These are phyloP conservation scores for Cladorrhinum sp. DNA, from an alignment of 2,329 filamentous ascomycete species.

Conservation along the genomic window DNA sequence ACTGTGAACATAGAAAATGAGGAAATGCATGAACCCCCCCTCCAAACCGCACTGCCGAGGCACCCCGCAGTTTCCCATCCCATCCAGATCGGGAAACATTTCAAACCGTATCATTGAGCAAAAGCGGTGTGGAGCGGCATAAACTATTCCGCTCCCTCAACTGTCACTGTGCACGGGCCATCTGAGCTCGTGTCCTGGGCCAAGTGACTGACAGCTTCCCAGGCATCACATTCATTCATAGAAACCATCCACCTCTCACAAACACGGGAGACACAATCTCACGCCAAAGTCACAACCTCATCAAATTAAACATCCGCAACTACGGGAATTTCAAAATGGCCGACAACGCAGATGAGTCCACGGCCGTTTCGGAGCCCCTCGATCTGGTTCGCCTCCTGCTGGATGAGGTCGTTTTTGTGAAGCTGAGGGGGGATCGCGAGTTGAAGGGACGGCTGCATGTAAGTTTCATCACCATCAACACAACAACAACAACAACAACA, in stretches of 20 bases:
- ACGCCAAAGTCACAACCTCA: neutral
- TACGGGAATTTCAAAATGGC: constrained; percentile 64
- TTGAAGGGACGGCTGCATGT: constrained; percentile 94
- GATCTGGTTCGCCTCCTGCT: constrained; percentile 92
- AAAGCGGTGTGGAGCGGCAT: neutral
- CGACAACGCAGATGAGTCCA: constrained; percentile 71
- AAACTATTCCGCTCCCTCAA: neutral
- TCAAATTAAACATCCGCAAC: neutral
- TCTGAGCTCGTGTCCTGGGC: neutral
- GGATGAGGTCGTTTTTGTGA: constrained; percentile 95
- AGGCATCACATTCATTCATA: neutral
- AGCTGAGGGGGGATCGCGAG: constrained; percentile 92
- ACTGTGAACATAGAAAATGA: no score
- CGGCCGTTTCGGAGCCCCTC: constrained; percentile 82
- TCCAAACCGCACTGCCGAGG: no score
- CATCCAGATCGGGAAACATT: neutral
- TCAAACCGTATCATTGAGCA: neutral
- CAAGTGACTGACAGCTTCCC: neutral
- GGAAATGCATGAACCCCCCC: no score
- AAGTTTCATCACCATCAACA: constrained; percentile 32
- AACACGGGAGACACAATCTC: neutral
- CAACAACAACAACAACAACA: neutral
- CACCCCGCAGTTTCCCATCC: neutral
- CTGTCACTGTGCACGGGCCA: neutral
- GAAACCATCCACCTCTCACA: neutral